Evolutionary conservation across 2,329 filamentous ascomycete genomes (phyloP), one percentile per base, ranked within the genome.

Genomic region (Xylariaceae sp.): DNA sequence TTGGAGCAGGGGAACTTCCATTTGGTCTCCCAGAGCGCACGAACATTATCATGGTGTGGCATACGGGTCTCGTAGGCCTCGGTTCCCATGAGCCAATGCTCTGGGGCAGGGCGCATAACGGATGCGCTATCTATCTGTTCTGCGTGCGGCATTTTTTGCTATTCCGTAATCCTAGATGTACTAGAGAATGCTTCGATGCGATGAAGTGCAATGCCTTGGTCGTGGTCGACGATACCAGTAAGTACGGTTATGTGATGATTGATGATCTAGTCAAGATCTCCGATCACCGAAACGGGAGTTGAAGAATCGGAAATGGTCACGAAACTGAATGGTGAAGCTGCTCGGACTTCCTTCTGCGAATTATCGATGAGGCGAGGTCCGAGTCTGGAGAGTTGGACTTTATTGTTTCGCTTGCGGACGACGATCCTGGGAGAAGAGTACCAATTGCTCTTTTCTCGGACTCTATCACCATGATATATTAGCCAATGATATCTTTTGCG

Each of bases 11-110:
- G 83, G 57, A 77, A 72, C 67, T 83, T 83, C 86, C 86, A 90
- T 68, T 88, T 89, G 6, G 82, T 87, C 69, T 88, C 83, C 86
- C 87, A 90, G 27, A 87, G 69, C 10, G 76, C 76, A 61, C 78
- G 72, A 57, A 85, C 82, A 19, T 77, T 78, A 32, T 75, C 71
- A 57, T 84, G 79, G 61, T 85, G 82, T 17, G 81, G 74, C 73
- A 76, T 75, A 52, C 62, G 64, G 12, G 52, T 59, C 60, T 73
- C 67, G 60, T 72, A 76, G 39, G 68, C 69, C 54, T 69, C 64
- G 17, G 56, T 52, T 47, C 73, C 74, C 73, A 76, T 75, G 42
- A 68, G 63, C 73, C 73, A 76, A 11, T 66, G 59, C 49, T 61
- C 40, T 17, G 56, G 56, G 39, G 51, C 38, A 12, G 60, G 56